Evolutionary conservation across 2,329 filamentous ascomycete species (phyloP), one percentile per base, ranked within the genome.

Genomic region (Fusarium stilboides): DNA sequence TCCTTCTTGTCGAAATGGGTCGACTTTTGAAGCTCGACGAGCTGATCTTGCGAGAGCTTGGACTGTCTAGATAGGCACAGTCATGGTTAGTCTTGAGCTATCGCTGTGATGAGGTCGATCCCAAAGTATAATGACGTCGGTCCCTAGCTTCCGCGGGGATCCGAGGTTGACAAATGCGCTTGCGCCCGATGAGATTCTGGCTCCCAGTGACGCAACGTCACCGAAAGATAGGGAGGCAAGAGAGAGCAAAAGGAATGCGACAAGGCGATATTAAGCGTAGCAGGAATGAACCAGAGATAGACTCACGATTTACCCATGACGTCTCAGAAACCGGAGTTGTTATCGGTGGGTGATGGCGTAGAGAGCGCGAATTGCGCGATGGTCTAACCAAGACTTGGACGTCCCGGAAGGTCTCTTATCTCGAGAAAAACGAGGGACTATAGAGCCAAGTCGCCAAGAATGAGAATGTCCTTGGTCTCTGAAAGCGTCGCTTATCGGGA

Each of bases 1-100:
- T 99, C 96, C 86, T 98, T 98, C 91, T 98, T 98, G 83, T 99
- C 96, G 79, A 99, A 99, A 82, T 98, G 94, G 70, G 96, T 99
- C 65, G 94, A 94, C 85, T 94, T 96, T 80, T 98, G 94, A 74
- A 99, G 90, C 82, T 99, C 96, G 73, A 88, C 89, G 78, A 99
- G 92, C 87, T 99, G 94, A 82, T 97, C 92, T 80, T 96, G 93
- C 62, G 94, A 97, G 80, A 99, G 92, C 86, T 98, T 99, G 76
- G 95, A 98, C 87, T 98, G 96, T 84, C 96, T 99, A 78, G 28
- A 57, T 52, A 52, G 34, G 12, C 20, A 50, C 40, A 40, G 49
- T 33, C 31, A 47, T 57, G 43, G 66, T 77, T 61, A 77, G 76
- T 66, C 24, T 37, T 57, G 40, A 59, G 44, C 37, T 65, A 28